These are phyloP conservation scores for Flagelloscypha sp. DNA, from an alignment of 768 basidiomycete species.

Conservation along the genomic window DNA sequence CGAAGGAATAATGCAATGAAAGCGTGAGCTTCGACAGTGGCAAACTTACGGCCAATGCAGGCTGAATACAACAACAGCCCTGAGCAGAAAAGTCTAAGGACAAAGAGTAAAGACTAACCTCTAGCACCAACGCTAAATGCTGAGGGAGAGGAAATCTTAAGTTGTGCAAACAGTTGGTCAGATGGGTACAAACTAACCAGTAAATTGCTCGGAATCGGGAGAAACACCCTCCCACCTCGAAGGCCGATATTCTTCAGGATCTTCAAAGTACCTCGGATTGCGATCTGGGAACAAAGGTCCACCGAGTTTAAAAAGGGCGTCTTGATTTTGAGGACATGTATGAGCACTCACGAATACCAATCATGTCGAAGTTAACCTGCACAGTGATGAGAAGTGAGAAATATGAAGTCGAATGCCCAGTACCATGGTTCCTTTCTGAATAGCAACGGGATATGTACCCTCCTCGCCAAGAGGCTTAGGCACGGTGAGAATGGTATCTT, in stretches of 20 bases:
- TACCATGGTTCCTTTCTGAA: neutral
- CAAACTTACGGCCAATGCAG: slow-evolving; percentile 29
- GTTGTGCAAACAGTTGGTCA: neutral
- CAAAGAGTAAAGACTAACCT: neutral
- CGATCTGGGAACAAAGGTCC: slow-evolving; percentile 4
- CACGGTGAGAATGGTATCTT: neutral
- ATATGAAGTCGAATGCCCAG: neutral
- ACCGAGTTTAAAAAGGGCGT: neutral
- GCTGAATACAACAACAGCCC: no score
- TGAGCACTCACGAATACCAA: slow-evolving; percentile 10
- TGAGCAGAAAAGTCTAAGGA: no score
- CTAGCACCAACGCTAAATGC: slow-evolving; percentile 37
- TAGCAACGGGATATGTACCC: neutral
- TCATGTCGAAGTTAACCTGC: slow-evolving; percentile 9
- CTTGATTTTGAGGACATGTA: neutral
- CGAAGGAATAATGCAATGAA: slow-evolving; percentile 25
- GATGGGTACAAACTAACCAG: no score
- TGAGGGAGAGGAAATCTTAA: neutral
- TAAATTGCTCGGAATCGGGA: slow-evolving; percentile 33
- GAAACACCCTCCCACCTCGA: slow-evolving; percentile 13
- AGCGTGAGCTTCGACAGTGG: slow-evolving; percentile 23
- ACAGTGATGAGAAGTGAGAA: neutral
- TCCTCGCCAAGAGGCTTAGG: neutral
- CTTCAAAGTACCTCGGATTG: slow-evolving; percentile 8
- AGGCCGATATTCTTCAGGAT: slow-evolving; percentile 11